These are phyloP conservation scores for Nemania sp. DNA, from an alignment of 2,329 filamentous ascomycete species.

Conservation along the genomic window DNA sequence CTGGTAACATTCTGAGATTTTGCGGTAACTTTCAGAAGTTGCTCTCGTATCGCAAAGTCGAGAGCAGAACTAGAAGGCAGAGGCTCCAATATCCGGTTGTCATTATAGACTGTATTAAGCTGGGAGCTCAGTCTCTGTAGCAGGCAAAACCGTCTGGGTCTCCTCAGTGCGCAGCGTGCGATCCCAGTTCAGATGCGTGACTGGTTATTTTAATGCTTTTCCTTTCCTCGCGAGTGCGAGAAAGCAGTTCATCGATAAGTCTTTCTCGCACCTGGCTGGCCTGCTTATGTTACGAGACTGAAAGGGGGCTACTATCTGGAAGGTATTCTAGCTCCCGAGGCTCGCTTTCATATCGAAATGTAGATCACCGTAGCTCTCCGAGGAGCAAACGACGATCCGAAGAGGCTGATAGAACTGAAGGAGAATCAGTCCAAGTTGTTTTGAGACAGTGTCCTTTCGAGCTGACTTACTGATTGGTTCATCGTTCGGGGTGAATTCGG, in stretches of 20 bases:
- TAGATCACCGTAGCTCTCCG: conserved; percentile 72
- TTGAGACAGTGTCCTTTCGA: background rate
- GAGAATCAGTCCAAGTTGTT: conserved; percentile 8
- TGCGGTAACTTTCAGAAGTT: no score
- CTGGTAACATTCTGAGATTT: no score
- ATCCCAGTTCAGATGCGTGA: background rate
- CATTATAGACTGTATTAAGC: background rate
- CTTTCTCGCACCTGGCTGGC: background rate
- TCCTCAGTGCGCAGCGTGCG: background rate
- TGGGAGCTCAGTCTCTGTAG: background rate
- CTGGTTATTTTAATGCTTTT: background rate
- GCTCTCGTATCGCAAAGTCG: background rate
- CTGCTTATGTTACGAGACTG: background rate
- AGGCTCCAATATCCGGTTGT: background rate
- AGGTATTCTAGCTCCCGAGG: background rate
- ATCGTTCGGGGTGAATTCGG: conserved; percentile 81
- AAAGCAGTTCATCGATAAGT: no score
- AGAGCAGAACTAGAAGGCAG: background rate
- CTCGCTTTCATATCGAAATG: background rate
- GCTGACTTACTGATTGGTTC: conserved; percentile 81
- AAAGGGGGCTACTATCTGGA: background rate
- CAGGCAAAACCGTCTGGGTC: background rate
- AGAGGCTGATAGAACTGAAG: conserved; percentile 79
- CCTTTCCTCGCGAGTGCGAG: no score
- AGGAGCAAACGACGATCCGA: conserved; percentile 87